These are phyloP conservation scores for Parmelia sp. DNA, from an alignment of 495 filamentous ascomycete genomes.

Conservation along the genomic window DNA sequence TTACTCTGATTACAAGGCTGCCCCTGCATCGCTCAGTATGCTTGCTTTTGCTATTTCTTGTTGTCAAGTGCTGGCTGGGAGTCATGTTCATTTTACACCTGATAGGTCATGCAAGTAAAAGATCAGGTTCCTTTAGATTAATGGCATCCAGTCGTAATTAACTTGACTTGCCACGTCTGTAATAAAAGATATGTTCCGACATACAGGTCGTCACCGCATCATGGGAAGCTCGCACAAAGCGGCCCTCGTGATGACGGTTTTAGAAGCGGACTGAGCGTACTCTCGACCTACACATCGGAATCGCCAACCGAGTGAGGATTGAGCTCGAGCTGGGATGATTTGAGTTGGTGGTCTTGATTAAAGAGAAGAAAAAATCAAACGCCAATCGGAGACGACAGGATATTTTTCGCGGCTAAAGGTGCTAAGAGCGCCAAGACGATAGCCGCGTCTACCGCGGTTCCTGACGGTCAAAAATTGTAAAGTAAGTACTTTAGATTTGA, in stretches of 20 bases:
- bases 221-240: slow-evolving; percentile 67
- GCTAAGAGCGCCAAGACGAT: slow-evolving; percentile 7
- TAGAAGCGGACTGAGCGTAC: slow-evolving; percentile 68
- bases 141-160: not conserved
- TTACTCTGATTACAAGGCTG: too few species aligned
- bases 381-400: slow-evolving; percentile 25
- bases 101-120: not conserved
- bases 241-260: slow-evolving; percentile 99
- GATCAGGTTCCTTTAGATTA: not conserved
- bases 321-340: slow-evolving; percentile 72
- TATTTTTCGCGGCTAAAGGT: slow-evolving; percentile 10
- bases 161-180: not conserved
- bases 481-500: not conserved
- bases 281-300: slow-evolving; percentile 89
- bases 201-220: slow-evolving; percentile 98
- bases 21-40: too few species aligned
- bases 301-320: slow-evolving; percentile 67
- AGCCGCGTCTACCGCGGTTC: slow-evolving; percentile 16
- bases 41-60: not conserved
- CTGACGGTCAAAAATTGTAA: slow-evolving; percentile 19
- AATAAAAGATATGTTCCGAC: slow-evolving; percentile 54
- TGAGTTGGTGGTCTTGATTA: slow-evolving; percentile 81
- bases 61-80: not conserved
- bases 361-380: slow-evolving; percentile 39
- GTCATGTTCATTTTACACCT: not conserved